Percentiles rank a stretch among this genome's conserved stretches.
These are phyloP conservation scores for Grosmannia penicillata DNA, from an alignment of 2,329 filamentous ascomycete genomes.

Conservation along the genomic window DNA sequence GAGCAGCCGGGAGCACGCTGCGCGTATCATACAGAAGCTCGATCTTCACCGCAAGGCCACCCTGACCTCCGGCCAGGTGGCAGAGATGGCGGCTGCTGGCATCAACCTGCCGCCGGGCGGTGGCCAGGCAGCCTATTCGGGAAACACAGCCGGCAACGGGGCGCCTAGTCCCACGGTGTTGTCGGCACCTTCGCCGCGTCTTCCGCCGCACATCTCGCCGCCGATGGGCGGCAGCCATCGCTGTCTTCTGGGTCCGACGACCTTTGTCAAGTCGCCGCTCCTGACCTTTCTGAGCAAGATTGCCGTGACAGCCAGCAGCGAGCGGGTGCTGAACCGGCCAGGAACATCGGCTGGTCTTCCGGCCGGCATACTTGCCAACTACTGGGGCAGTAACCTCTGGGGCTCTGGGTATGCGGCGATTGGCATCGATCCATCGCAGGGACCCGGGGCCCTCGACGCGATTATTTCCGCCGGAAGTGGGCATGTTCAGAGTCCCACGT, in stretches of 20 bases:
- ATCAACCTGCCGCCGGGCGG: neutral
- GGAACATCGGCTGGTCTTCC: slow-evolving; percentile 61
- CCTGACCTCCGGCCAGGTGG: slow-evolving; percentile 17
- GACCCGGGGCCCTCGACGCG: neutral
- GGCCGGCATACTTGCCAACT: slow-evolving; percentile 76
- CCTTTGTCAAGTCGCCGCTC: slow-evolving; percentile 68
- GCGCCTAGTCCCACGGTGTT: slow-evolving; percentile 10
- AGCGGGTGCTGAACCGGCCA: slow-evolving; percentile 47
- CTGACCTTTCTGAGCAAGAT: slow-evolving; percentile 76
- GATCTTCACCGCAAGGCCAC: slow-evolving; percentile 74
- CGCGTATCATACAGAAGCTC: slow-evolving; percentile 82
- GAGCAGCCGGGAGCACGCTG: slow-evolving; percentile 63
- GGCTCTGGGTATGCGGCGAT: slow-evolving; percentile 14
- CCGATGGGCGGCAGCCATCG: slow-evolving; percentile 15
- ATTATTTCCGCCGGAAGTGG: slow-evolving; percentile 15
- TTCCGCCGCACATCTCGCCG: slow-evolving; percentile 19
- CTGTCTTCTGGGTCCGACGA: slow-evolving; percentile 53
- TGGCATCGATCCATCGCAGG: slow-evolving; percentile 8
- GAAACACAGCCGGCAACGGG: slow-evolving; percentile 7
- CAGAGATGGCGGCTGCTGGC: neutral
- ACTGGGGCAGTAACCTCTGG: slow-evolving; percentile 87
- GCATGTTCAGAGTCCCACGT: neutral
- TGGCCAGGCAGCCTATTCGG: slow-evolving; percentile 18
- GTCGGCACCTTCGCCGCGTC: slow-evolving; percentile 14
- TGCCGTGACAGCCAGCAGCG: slow-evolving; percentile 67